Base-by-base conservation (phyloP, 495 filamentous ascomycete genomes). In the Penicillium dipodomyicola region DNA sequence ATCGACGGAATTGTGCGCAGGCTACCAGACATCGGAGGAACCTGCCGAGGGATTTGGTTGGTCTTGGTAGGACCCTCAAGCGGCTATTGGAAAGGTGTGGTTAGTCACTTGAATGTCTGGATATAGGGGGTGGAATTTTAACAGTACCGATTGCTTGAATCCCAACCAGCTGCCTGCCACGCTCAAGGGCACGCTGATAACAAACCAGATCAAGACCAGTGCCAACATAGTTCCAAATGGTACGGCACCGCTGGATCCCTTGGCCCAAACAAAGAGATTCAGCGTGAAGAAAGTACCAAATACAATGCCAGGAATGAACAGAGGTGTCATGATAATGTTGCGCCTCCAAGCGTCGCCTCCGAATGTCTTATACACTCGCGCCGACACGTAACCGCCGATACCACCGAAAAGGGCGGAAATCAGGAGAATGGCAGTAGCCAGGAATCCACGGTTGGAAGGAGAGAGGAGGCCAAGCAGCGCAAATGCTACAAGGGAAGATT, bases 11-110 rank as follows among this genome's bases (percentile, higher is more conserved):
- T 75, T 0, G 90, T 88, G 49, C 88, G 85, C 27, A 97, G 84
- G 63, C 92, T 96, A 3, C 83, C 89, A 14, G 82, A 80, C 47
- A 87, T 80, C 2, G 88, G 89, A 30, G 94, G 93, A 44, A 98
- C 93, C 76, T 98, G 94, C 42, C 94, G 88, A 1, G 94, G 94
- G 55, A 98, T 98, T 67, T 97, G 94, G 79, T 98, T 98, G 49
- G 91, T 95, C 67, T 91, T 91, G 55, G 94, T 92, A 0, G 94
- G 94, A 7, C 90, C 77, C 56, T 89, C 80, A 49, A 93, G 74
- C 4, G 81, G 67, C 69, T 84, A 55, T 30, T 20, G 1, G 9
- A 42, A 17, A 27, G 35, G 23, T 40, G 9, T 41, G 7, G 50
- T 71, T 33, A 74, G 65, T 32, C 45, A 29, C 2, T 14, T 4